Base-by-base conservation (phyloP, 164 flowering plant species). In the Vitis rupestris region DNA sequence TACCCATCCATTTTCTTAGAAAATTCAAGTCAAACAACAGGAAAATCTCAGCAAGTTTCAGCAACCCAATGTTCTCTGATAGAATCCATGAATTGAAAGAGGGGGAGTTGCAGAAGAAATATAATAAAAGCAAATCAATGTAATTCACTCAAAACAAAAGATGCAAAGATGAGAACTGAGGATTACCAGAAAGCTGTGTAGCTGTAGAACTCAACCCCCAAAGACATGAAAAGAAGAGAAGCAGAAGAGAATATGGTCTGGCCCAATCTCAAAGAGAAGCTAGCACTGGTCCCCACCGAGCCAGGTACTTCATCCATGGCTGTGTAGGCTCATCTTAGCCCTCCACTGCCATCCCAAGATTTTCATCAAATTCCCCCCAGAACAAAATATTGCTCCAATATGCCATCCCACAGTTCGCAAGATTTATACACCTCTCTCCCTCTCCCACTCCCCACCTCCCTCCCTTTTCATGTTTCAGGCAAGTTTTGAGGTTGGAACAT, bases 161-260 rank as follows among this genome's bases (percentile, higher is more conserved):
- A 61, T 14, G 19, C 3, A 30, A 50, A 49, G 54, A 59, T 14
- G 44, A 37, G 44, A 37, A 37, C 4, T 37, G 44, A 37, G 44
- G 44, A 37, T 31, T 76, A 86, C 90, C 86, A 82, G 80, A 86
- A 86, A 74, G 90, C 76, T 13, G 90, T 86, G 74, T 84, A 86
- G 82, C 87, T 79, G 74, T 86, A 86, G 83, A 86, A 86, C 56
- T 80, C 83, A 70, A 84, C 85, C n/a, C 85, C 87, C 23, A 84
- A 55, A 58, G 86, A 81, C 87, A 86, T 86, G 85, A 81, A 81
- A 55, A 82, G 80, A 74, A 83, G 83, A 23, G 90, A 81, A 64
- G 84, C 86, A 65, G 84, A 78, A 13, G 90, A 81, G 74, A 81
- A 84, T 27, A 81, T 59, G 55, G 82, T 69, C 70, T 86, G 86